phyloP scores from a whole-genome alignment of 257 asterid genomes.

The Cynanchum wilfordii region DNA sequence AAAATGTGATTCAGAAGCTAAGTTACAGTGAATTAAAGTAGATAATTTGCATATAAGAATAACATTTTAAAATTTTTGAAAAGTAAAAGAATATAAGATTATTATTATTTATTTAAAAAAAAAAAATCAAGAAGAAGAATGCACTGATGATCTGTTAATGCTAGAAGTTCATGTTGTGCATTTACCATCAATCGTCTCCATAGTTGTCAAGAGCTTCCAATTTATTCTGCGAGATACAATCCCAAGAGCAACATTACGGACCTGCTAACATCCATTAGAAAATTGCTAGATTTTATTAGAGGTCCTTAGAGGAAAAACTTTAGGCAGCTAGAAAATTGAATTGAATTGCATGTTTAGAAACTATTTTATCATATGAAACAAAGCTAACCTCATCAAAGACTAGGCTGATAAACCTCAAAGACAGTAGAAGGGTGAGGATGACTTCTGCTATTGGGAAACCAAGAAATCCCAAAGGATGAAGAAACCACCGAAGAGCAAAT shows the following conservation, averaged over 20 bases:
- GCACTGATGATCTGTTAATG: not conserved
- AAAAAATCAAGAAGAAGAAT: no score
- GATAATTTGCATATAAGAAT: not conserved
- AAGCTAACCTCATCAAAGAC: conserved; percentile 91
- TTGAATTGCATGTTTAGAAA: not conserved
- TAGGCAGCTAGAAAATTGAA: not conserved
- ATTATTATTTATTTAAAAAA: no score
- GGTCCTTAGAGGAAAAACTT: not conserved
- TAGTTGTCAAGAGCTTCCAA: conserved; percentile 77
- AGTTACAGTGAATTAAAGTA: not conserved
- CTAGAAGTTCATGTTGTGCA: conserved; percentile 13
- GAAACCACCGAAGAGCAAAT: conserved; percentile 83
- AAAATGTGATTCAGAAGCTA: not conserved
- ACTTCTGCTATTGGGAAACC: conserved; percentile 91
- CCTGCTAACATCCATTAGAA: conserved; percentile 37
- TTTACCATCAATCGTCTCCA: conserved; percentile 85
- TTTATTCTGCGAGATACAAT: conserved; percentile 86
- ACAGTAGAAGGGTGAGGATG: conserved; percentile 82
- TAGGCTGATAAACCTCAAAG: conserved; percentile 79
- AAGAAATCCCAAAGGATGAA: conserved; percentile 53
- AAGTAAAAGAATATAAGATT: no score
- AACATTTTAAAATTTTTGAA: no score
- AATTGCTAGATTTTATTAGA: not conserved
- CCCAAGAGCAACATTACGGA: conserved; percentile 89
- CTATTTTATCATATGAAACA: not conserved